These are phyloP conservation scores for Oryza brachyantha DNA, from an alignment of 176 grass and related monocot species.

Conservation along the genomic window DNA sequence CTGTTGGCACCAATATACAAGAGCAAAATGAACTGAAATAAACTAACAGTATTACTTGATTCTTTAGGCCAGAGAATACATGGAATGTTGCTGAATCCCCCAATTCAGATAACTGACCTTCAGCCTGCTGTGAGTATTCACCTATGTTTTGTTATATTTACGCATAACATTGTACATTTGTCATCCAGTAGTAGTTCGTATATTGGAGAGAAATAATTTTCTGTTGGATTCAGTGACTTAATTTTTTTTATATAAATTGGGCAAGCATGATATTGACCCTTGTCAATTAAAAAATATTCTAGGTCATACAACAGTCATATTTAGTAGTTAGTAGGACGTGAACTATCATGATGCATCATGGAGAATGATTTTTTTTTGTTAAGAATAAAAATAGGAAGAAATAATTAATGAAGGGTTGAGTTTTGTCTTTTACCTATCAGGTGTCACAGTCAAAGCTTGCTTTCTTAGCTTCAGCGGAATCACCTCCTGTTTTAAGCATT, in stretches of 20 bases:
- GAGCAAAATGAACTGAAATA: neutral
- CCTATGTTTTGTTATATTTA: neutral
- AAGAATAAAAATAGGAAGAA: neutral
- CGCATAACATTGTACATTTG: neutral
- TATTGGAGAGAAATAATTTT: neutral
- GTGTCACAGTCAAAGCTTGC: constrained; percentile 64
- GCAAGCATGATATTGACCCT: neutral
- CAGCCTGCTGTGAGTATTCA: constrained; percentile 59
- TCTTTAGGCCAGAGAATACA: constrained; percentile 85
- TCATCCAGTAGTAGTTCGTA: neutral
- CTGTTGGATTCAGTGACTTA: neutral
- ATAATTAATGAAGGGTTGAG: neutral
- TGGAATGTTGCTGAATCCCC: constrained; percentile 77
- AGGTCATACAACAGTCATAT: neutral
- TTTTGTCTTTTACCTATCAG: constrained; percentile 29
- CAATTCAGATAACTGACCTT: constrained; percentile 56
- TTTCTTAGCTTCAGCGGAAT: constrained; percentile 87
- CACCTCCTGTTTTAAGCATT: constrained; percentile 59
- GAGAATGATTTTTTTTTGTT: neutral
- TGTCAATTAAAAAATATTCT: neutral
- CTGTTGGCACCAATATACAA: neutral
- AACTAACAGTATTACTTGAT: constrained; percentile 11
- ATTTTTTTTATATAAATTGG: neutral
- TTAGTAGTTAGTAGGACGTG: neutral
- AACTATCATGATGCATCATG: neutral